Conservation (phyloP, 345 rosid species). For the Hibiscus trionum region DNA sequence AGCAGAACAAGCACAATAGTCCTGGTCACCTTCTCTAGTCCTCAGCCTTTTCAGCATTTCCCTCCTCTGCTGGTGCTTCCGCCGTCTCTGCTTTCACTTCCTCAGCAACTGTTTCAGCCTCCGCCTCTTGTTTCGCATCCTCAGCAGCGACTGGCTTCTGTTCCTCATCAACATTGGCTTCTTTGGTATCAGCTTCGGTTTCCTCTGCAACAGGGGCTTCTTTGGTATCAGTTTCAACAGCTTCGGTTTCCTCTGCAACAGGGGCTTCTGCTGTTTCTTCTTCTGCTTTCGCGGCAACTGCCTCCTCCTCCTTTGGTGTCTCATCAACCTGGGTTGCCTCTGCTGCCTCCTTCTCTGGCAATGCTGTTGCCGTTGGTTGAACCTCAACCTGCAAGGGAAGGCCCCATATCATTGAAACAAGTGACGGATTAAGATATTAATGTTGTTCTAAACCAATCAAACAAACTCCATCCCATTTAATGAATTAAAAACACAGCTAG, state of each 20-base stretch:
- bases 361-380: conserved; percentile 25
- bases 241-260: too few species aligned
- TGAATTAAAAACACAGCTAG: too few species aligned
- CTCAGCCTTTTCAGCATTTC: conserved; percentile 21
- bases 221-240: conserved; percentile 15
- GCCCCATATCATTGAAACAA: neutral
- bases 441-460: neutral
- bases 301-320: conserved; percentile 21
- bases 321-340: conserved; percentile 32
- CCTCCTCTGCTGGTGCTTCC: conserved; percentile 24
- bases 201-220: neutral
- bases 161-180: neutral
- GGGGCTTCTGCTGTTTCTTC: conserved; percentile 13
- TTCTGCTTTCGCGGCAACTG: conserved; percentile 10
- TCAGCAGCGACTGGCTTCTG: too few species aligned
- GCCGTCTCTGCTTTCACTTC: conserved; percentile 12
- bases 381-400: conserved; percentile 45
- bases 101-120: conserved; percentile 10
- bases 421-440: neutral
- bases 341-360: conserved; percentile 35
- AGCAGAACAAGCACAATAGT: too few species aligned
- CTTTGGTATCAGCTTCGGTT: neutral
- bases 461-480: too few species aligned
- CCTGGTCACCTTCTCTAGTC: conserved; percentile 5
- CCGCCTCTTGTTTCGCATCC: conserved; percentile 12